These are phyloP conservation scores for Penicillium mononematosum DNA, from an alignment of 495 filamentous ascomycete genomes.

Conservation along the genomic window DNA sequence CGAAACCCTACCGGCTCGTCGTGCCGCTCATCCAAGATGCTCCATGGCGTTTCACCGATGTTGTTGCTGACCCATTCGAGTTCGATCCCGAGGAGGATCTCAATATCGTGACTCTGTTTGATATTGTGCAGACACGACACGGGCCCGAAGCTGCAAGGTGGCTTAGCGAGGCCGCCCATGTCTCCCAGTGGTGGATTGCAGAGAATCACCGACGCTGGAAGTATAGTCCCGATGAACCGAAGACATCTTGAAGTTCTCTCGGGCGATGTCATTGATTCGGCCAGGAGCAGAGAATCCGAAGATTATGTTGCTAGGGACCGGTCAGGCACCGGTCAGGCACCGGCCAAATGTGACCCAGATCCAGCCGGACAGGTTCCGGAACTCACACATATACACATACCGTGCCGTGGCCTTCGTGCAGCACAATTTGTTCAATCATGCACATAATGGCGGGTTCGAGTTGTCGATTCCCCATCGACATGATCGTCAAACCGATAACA, in stretches of 20 bases:
- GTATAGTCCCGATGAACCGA: slow-evolving; percentile 13
- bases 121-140: slow-evolving; percentile 23
- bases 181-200: slow-evolving; percentile 36
- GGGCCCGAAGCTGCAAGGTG: slow-evolving; percentile 33
- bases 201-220: slow-evolving; percentile 27
- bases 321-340: neutral
- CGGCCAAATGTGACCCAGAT: neutral
- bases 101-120: slow-evolving; percentile 23
- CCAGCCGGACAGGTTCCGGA: neutral
- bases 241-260: neutral
- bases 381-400: neutral
- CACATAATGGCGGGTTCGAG: neutral
- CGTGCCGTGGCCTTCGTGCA: neutral
- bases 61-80: slow-evolving; percentile 32
- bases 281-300: neutral
- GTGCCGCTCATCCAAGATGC: slow-evolving; percentile 36
- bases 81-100: slow-evolving; percentile 19
- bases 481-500: neutral
- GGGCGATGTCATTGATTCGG: neutral
- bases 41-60: slow-evolving; percentile 37
- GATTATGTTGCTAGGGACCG: neutral
- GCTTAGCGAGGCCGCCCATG: slow-evolving; percentile 37
- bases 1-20: slow-evolving; percentile 36
- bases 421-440: neutral
- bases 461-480: neutral